Conservation (phyloP, 2,329 filamentous ascomycete species). For the Colletotrichum spaethianum region DNA sequence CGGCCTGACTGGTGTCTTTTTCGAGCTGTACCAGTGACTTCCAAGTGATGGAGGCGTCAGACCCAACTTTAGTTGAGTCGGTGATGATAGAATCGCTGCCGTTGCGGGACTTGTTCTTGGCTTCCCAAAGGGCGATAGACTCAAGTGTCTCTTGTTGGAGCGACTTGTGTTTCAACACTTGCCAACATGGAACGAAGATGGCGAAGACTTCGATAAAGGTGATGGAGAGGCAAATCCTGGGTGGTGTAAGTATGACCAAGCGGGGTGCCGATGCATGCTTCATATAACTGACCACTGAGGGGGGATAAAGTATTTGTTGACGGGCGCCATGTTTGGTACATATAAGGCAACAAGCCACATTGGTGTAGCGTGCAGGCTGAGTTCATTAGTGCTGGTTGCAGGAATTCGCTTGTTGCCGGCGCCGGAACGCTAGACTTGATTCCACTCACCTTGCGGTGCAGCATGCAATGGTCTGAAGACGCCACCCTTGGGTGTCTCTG, state of each 20-base stretch:
- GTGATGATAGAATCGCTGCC: constrained; percentile 43
- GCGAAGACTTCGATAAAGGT: constrained; percentile 75
- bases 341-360: constrained; percentile 76
- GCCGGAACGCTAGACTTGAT: constrained; percentile 11
- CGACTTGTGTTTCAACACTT: constrained; percentile 63
- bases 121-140: constrained; percentile 64
- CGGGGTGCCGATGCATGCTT: background rate
- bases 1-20: constrained; percentile 50
- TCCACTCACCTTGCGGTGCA: constrained; percentile 59
- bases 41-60: constrained; percentile 40
- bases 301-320: constrained; percentile 71
- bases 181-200: constrained; percentile 74
- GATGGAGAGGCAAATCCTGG: constrained; percentile 71
- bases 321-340: constrained; percentile 62
- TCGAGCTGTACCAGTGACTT: constrained; percentile 56
- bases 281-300: constrained; percentile 69
- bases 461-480: constrained; percentile 72
- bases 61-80: constrained; percentile 47
- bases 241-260: constrained; percentile 1
- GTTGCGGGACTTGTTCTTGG: constrained; percentile 44
- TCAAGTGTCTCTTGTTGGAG: constrained; percentile 64
- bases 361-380: constrained; percentile 74
- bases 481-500: constrained; percentile 77
- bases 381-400: constrained; percentile 17
- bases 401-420: constrained; percentile 9